phyloP scores from a whole-genome alignment of 2,329 filamentous ascomycete genomes.

The Botryotinia convoluta region DNA sequence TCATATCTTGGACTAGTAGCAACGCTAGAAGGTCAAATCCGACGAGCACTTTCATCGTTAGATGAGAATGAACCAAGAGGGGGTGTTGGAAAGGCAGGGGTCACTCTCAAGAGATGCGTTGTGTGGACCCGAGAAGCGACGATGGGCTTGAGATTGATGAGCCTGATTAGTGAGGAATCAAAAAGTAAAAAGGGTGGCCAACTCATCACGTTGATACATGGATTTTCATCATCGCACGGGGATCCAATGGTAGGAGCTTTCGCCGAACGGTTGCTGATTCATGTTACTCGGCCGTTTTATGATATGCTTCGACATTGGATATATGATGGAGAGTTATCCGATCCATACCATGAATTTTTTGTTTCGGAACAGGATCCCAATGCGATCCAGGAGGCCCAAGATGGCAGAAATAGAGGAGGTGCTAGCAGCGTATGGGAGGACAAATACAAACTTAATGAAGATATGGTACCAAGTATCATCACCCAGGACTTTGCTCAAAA shows the following conservation, averaged over 20 bases:
- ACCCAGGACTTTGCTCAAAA: slow-evolving; percentile 92
- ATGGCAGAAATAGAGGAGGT: slow-evolving; percentile 54
- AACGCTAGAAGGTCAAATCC: slow-evolving; percentile 87
- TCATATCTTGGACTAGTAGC: slow-evolving; percentile 90
- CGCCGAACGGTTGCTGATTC: slow-evolving; percentile 80
- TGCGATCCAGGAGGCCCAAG: slow-evolving; percentile 43
- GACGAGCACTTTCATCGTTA: slow-evolving; percentile 73
- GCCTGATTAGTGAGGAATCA: slow-evolving; percentile 88
- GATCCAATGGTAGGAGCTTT: slow-evolving; percentile 93
- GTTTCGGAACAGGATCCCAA: slow-evolving; percentile 74
- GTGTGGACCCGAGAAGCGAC: slow-evolving; percentile 98
- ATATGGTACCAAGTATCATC: slow-evolving; percentile 91
- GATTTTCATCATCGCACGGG: slow-evolving; percentile 88
- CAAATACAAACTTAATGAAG: slow-evolving; percentile 82
- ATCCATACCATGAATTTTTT: slow-evolving; percentile 94
- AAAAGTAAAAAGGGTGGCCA: slow-evolving; percentile 83
- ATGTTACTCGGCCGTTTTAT: slow-evolving; percentile 93
- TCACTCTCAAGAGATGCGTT: slow-evolving; percentile 91
- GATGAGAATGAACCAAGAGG: slow-evolving; percentile 64
- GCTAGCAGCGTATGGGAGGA: slow-evolving; percentile 96
- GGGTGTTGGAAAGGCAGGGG: slow-evolving; percentile 79
- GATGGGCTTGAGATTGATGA: slow-evolving; percentile 91
- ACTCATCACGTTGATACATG: slow-evolving; percentile 89
- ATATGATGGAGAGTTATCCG: slow-evolving; percentile 95
- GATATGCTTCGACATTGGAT: slow-evolving; percentile 96